A percentile compares a stretch with the other conserved stretches of the same genome.
Conservation (phyloP, 2,329 filamentous ascomycete species). For the Chaetomiaceae sp. region DNA sequence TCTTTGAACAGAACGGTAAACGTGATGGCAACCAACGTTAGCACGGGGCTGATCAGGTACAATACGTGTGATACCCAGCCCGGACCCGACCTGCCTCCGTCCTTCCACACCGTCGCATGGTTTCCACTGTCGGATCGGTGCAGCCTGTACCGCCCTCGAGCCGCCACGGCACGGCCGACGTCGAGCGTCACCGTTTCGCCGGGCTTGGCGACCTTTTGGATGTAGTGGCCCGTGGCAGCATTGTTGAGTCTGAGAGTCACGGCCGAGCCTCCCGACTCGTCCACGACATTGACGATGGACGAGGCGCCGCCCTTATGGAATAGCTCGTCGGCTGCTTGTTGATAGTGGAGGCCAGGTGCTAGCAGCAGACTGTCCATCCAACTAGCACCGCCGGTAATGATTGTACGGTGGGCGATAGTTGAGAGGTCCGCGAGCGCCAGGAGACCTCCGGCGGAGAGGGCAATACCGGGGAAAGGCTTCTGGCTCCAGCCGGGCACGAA, state of each 20-base stretch:
- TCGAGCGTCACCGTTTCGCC: slow-evolving; percentile 54
- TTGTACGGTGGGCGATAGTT: slow-evolving; percentile 53
- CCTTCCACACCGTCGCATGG: slow-evolving; percentile 30
- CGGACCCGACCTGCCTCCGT: slow-evolving; percentile 33
- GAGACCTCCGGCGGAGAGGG: slow-evolving; percentile 50
- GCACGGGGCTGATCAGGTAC: slow-evolving; percentile 44
- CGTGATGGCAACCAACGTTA: slow-evolving; percentile 42
- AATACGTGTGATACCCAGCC: slow-evolving; percentile 47
- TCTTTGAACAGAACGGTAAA: slow-evolving; percentile 46
- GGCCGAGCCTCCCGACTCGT: slow-evolving; percentile 31
- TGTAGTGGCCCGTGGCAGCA: slow-evolving; percentile 48
- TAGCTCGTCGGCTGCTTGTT: slow-evolving; percentile 52
- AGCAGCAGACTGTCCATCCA: slow-evolving; percentile 55
- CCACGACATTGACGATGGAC: slow-evolving; percentile 37
- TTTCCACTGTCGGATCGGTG: slow-evolving; percentile 27
- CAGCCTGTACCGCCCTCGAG: slow-evolving; percentile 28
- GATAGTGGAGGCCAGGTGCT: slow-evolving; percentile 57
- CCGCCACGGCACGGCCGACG: slow-evolving; percentile 49
- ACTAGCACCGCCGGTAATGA: slow-evolving; percentile 51
- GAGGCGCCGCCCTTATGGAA: slow-evolving; percentile 36
- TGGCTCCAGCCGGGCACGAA: slow-evolving; percentile 40
- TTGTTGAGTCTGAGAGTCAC: slow-evolving; percentile 42
- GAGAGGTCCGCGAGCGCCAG: slow-evolving; percentile 56
- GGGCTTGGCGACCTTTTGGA: slow-evolving; percentile 52
- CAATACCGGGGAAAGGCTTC: slow-evolving; percentile 42